These are phyloP conservation scores for Francoa sonchifolia DNA, from an alignment of 441 rosid species.

Conservation along the genomic window DNA sequence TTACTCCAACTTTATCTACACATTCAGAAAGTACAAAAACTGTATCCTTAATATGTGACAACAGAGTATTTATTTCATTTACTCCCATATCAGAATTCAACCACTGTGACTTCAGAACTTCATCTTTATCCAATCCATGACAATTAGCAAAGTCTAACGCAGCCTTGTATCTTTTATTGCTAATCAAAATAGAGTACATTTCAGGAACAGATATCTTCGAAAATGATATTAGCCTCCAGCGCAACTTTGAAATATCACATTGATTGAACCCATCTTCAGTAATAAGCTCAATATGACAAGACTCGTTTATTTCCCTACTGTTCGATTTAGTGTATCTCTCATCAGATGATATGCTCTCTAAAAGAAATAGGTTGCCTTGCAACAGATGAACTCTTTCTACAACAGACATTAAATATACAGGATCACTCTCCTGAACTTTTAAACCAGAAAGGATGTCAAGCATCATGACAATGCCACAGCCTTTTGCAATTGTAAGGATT, in stretches of 20 bases:
- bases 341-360: constrained; percentile 42
- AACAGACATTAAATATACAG: constrained; percentile 43
- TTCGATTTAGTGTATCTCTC: constrained; percentile 21
- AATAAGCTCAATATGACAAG: constrained; percentile 18
- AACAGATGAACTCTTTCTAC: constrained; percentile 44
- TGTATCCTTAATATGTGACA: constrained; percentile 64
- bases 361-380: constrained; percentile 52
- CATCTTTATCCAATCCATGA: constrained; percentile 78
- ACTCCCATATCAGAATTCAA: constrained; percentile 50
- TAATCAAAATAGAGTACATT: constrained; percentile 65
- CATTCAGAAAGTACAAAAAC: constrained; percentile 74
- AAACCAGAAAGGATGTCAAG: constrained; percentile 40
- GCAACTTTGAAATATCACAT: constrained; percentile 28
- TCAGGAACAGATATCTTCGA: constrained; percentile 70
- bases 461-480: constrained; percentile 42
- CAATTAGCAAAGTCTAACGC: constrained; percentile 70
- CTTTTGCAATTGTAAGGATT: constrained; percentile 46
- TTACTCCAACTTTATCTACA: constrained; percentile 54
- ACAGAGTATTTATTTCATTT: constrained; percentile 42
- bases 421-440: constrained; percentile 44
- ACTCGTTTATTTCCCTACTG: constrained; percentile 23
- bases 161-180: constrained; percentile 43
- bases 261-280: constrained; percentile 24
- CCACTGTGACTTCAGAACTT: constrained; percentile 79
- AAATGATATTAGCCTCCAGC: constrained; percentile 68